Conservation (phyloP, 2,329 filamentous ascomycete species). For the Celoporthe dispersa region DNA sequence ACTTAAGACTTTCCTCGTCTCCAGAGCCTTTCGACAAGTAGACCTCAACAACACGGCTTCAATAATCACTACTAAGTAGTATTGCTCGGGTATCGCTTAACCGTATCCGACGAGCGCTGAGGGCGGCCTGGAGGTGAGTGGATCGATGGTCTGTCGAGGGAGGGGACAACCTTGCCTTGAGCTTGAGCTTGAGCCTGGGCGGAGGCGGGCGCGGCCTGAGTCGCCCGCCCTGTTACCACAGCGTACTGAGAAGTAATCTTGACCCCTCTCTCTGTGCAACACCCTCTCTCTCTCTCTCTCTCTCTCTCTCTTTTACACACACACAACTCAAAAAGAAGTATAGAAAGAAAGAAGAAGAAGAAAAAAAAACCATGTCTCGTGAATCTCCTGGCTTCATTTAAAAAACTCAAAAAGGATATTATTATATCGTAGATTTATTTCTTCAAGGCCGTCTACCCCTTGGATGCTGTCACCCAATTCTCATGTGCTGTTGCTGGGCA, state of each 20-base stretch:
- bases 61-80: neutral
- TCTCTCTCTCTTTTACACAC: too few species aligned
- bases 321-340: too few species aligned
- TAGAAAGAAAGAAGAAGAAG: neutral
- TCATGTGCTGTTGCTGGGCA: neutral
- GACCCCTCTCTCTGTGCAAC: too few species aligned
- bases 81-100: constrained; percentile 1
- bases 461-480: neutral
- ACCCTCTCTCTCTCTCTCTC: too few species aligned
- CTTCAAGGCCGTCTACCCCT: neutral
- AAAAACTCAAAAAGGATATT: neutral
- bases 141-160: neutral
- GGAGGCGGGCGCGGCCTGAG: too few species aligned
- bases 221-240: too few species aligned
- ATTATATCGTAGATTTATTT: neutral
- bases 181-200: too few species aligned
- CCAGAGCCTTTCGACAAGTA: too few species aligned
- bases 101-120: neutral
- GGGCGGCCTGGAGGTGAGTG: neutral
- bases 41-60: neutral
- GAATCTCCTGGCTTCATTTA: neutral
- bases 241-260: too few species aligned
- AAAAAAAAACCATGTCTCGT: neutral
- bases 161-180: neutral
- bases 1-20: too few species aligned